These are phyloP conservation scores for Inga oerstediana DNA, from an alignment of 306 rosid genomes.

Conservation along the genomic window DNA sequence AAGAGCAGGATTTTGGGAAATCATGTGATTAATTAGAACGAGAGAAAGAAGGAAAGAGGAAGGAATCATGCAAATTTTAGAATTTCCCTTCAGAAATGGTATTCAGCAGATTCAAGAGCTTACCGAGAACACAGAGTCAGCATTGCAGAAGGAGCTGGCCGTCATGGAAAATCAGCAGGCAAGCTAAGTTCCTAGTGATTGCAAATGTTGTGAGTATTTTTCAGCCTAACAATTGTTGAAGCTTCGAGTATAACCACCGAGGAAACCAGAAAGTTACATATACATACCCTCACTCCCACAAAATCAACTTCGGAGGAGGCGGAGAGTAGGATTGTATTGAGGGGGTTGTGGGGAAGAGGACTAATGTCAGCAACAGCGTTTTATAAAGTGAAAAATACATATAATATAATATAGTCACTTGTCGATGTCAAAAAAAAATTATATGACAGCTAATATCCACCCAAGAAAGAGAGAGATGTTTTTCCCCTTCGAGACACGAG, in stretches of 20 bases:
- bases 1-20: conserved; percentile 11
- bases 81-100: neutral
- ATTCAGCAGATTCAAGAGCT: conserved; percentile 29
- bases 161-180: conserved; percentile 45
- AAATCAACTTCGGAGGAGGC: neutral
- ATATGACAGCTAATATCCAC: conserved; percentile 89
- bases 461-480: conserved; percentile 34
- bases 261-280: neutral
- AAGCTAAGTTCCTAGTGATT: neutral
- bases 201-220: neutral
- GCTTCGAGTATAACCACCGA: neutral
- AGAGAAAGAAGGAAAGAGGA: neutral
- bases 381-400: conserved; percentile 46
- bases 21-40: conserved; percentile 22
- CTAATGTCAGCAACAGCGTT: conserved; percentile 36
- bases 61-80: neutral
- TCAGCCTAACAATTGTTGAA: neutral
- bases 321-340: neutral
- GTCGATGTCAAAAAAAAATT: conserved; percentile 27
- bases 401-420: neutral
- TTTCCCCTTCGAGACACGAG: neutral
- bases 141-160: conserved; percentile 79
- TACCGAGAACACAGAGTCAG: conserved; percentile 74
- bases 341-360: neutral
- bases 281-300: neutral